phyloP scores from a whole-genome alignment of 805 yeast genomes.

The Allodekkera sacchari region DNA sequence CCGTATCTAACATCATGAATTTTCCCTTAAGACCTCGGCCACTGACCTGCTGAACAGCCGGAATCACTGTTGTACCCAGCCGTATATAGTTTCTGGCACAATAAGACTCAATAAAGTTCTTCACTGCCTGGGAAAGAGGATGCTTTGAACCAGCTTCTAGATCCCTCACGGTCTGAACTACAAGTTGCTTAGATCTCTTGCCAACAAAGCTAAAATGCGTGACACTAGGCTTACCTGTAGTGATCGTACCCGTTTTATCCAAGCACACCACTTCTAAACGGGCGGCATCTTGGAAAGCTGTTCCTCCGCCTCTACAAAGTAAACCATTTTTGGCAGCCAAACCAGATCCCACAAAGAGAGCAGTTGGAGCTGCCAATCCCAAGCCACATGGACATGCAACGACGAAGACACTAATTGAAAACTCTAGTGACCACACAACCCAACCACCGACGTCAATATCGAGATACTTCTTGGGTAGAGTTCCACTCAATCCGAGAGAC shows the following conservation, averaged over 20 bases:
- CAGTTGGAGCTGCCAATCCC: slow-evolving; percentile 81
- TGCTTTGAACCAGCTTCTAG: too few species aligned
- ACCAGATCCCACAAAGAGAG: slow-evolving; percentile 72
- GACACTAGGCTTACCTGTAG: slow-evolving; percentile 50
- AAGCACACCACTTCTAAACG: slow-evolving; percentile 56
- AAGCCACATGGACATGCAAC: slow-evolving; percentile 84
- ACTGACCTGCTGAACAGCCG: too few species aligned
- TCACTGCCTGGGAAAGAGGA: too few species aligned
- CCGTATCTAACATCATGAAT: too few species aligned
- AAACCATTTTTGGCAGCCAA: slow-evolving; percentile 72
- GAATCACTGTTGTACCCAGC: too few species aligned
- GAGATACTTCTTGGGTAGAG: slow-evolving; percentile 44
- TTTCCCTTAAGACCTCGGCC: too few species aligned
- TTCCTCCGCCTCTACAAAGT: slow-evolving; percentile 74
- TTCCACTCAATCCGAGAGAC: slow-evolving; percentile 43
- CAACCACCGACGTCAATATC: slow-evolving; percentile 67
- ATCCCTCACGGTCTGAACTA: too few species aligned
- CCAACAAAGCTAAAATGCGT: too few species aligned
- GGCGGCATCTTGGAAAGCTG: slow-evolving; percentile 73
- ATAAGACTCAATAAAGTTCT: too few species aligned
- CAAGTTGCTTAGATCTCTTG: too few species aligned
- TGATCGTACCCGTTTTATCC: slow-evolving; percentile 74
- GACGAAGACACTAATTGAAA: slow-evolving; percentile 72
- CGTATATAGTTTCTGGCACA: too few species aligned
- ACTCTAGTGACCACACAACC: slow-evolving; percentile 70